Percentiles rank a stretch among this genome's conserved stretches.
phyloP scores from a whole-genome alignment of 73 alveolate genomes.

The Paramecium tetraurelia region DNA sequence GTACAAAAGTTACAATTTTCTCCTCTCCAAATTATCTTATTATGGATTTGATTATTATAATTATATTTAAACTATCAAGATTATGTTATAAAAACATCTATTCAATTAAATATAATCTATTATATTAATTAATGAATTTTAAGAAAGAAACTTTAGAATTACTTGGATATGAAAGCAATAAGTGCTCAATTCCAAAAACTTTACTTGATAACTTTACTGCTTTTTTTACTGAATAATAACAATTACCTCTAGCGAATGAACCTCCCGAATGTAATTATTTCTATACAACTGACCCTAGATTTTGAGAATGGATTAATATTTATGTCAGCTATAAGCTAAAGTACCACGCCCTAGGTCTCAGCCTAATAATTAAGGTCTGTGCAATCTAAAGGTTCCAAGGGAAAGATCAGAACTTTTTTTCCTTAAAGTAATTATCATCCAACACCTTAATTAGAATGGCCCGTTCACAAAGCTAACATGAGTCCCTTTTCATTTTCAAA shows the following conservation, averaged over 20 bases:
- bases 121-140: not conserved
- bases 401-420: constrained; percentile 33
- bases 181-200: not conserved
- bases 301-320: not conserved
- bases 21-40: not conserved
- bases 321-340: not conserved
- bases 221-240: not conserved
- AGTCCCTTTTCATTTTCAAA: constrained; percentile 43
- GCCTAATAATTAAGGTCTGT: not conserved
- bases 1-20: not conserved
- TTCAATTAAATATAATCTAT: not conserved
- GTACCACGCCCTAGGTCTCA: not conserved
- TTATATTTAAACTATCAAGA: not conserved
- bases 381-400: not conserved
- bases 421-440: not conserved
- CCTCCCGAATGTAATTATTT: not conserved
- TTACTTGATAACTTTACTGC: not conserved
- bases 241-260: not conserved
- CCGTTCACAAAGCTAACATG: not conserved
- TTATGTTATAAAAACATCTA: not conserved
- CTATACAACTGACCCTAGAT: not conserved
- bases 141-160: not conserved
- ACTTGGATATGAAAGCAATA: not conserved
- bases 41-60: not conserved
- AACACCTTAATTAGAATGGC: constrained; percentile 13